Percentiles rank a stretch among this genome's conserved stretches.
phyloP scores from a whole-genome alignment of 306 rosid genomes.

The Pterocarpus macrocarpus region DNA sequence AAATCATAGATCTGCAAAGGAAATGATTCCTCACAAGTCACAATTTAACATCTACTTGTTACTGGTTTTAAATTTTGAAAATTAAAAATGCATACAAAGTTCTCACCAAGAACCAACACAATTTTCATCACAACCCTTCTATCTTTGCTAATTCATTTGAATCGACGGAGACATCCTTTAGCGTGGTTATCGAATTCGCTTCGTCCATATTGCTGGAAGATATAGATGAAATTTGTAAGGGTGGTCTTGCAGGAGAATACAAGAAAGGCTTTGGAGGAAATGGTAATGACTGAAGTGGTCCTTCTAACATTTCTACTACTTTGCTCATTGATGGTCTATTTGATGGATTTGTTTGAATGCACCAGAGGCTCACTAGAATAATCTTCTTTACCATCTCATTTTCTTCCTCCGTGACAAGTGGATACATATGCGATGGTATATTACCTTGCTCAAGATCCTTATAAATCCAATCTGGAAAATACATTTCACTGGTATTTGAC shows the following conservation, averaged over 20 bases:
- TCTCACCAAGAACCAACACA: too few relatives aligned
- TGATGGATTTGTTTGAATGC: neutral
- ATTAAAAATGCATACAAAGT: too few relatives aligned
- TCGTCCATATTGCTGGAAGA: neutral
- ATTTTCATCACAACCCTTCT: too few relatives aligned
- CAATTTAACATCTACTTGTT: too few relatives aligned
- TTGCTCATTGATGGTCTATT: neutral
- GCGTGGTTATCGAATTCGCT: neutral
- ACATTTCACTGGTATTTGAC: constrained; percentile 42
- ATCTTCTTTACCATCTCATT: constrained; percentile 25
- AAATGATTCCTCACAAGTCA: too few relatives aligned
- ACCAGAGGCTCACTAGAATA: neutral
- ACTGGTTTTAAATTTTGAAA: too few relatives aligned
- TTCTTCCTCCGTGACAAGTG: constrained; percentile 18
- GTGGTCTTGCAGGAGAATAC: neutral
- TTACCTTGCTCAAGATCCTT: constrained; percentile 22
- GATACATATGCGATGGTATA: neutral
- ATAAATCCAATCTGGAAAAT: constrained; percentile 42
- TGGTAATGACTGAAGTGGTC: neutral
- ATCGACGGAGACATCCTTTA: neutral
- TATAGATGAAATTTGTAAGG: too few relatives aligned
- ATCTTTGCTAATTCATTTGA: too few relatives aligned
- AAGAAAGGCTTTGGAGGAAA: neutral
- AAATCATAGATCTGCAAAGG: too few relatives aligned
- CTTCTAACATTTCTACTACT: neutral